Evolutionary conservation across 768 basidiomycete genomes (phyloP), one percentile per base, ranked within the genome.

Genomic region (Boletellus emodensis): DNA sequence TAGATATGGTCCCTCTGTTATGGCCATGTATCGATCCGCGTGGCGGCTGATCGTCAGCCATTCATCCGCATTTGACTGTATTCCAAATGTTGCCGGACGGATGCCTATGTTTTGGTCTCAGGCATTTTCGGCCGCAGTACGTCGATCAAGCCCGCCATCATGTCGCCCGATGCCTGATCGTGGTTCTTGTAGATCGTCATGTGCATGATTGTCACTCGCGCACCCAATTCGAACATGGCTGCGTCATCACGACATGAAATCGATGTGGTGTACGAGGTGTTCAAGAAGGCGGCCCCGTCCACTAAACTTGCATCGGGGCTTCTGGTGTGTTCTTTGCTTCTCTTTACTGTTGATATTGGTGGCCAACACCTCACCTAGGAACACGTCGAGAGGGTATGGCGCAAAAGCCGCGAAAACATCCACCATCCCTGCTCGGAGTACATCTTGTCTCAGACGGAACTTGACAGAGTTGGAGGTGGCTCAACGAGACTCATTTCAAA

Each of bases 1-100:
- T 58, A 75, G 72, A 57, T 87, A 81, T 62, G 75, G 80, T 0
- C 81, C 83, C 1, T 90, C 87, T 1, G 82, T 87, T 6, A 76
- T 85, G 64, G 83, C 87, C 0, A 79, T 80, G 13, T 88, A 85
- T 65, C 82, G 84, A 2, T 84, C 84, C 2, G 81, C 85, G 4
- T 87, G 84, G 81, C 71, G 85, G 14, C 58, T 87, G 28, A 79
- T 83, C 36, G 72, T 77, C 40, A 72, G 73, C 0, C 67, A 84
- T 45, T 67, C 69, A 15, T 63, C 73, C n/a, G 66, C 73, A 1
- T 78, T 76, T 67, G 61, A 63, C 14, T 52, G 58, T 17, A 65
- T 71, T 5, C 75, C 79, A 1, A 64, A 72, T 2, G 53, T 79
- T 6, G 58, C 80, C 4, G 62, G 71, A 8, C 71, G 85, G 10